Percentiles rank a stretch among this genome's conserved stretches.
These are phyloP conservation scores for Cocos nucifera DNA, from an alignment of 176 grass and related monocot genomes.

Conservation along the genomic window DNA sequence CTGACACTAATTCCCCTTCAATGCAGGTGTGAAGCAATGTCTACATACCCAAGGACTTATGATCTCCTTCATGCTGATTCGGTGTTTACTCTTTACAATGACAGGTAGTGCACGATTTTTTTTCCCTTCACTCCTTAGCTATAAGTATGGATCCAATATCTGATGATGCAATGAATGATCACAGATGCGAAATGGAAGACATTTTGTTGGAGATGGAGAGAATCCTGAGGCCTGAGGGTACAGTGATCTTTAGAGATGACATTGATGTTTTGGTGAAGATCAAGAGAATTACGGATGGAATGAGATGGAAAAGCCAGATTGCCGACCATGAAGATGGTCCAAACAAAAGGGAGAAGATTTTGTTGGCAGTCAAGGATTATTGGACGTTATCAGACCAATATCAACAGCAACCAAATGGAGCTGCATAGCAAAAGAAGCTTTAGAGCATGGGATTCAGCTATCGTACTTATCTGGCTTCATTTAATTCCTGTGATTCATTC, in stretches of 20 bases:
- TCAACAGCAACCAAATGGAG: slow-evolving; percentile 28
- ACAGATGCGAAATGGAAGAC: slow-evolving; percentile 67
- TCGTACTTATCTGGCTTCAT: too few species aligned
- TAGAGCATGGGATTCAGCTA: too few species aligned
- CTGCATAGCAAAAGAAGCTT: not conserved
- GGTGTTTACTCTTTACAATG: slow-evolving; percentile 65
- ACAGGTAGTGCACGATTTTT: slow-evolving; percentile 37
- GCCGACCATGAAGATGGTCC: slow-evolving; percentile 89
- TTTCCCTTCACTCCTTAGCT: not conserved
- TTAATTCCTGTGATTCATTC: too few species aligned
- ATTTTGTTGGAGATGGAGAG: slow-evolving; percentile 92
- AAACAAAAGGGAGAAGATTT: slow-evolving; percentile 75
- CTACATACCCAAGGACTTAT: slow-evolving; percentile 89
- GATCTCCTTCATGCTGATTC: slow-evolving; percentile 81
- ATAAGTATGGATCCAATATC: not conserved
- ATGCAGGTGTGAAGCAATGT: slow-evolving; percentile 91
- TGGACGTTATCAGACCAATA: slow-evolving; percentile 54
- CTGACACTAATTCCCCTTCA: not conserved
- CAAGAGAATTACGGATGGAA: slow-evolving; percentile 67
- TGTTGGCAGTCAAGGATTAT: slow-evolving; percentile 85
- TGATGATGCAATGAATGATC: slow-evolving; percentile 1
- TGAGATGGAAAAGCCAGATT: slow-evolving; percentile 94
- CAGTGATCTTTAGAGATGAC: slow-evolving; percentile 78
- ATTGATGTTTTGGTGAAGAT: slow-evolving; percentile 75
- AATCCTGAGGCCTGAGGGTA: slow-evolving; percentile 79